Evolutionary conservation across 208 protist species (phyloP).

Genomic region (Giardia duodenalis): DNA sequence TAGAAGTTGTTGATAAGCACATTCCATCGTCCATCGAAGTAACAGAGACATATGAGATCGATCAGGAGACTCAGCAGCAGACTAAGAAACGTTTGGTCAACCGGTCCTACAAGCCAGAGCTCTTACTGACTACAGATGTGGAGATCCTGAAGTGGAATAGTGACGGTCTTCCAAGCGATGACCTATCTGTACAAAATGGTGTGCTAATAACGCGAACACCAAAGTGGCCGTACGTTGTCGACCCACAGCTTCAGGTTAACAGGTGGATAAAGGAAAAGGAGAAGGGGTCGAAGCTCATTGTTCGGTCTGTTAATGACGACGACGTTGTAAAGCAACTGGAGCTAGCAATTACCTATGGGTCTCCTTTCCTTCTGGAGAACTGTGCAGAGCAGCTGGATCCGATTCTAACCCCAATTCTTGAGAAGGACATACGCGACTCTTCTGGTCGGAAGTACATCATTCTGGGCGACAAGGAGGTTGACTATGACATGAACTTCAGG

Average conservation of each 20-base stretch:
- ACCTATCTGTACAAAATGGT: slow-evolving; percentile 90
- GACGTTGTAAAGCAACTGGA: slow-evolving; percentile 89
- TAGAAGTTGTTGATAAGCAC: slow-evolving; percentile 60
- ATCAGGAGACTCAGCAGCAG: not conserved
- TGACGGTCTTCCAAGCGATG: slow-evolving; percentile 85
- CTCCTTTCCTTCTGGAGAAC: slow-evolving; percentile 87
- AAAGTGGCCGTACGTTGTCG: slow-evolving; percentile 83
- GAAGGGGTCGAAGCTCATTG: slow-evolving; percentile 68
- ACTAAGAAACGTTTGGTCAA: not conserved
- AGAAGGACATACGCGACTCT: slow-evolving; percentile 75
- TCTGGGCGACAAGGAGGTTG: slow-evolving; percentile 73
- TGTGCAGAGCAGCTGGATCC: slow-evolving; percentile 95
- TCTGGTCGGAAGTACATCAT: slow-evolving; percentile 31
- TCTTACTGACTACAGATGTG: slow-evolving; percentile 78
- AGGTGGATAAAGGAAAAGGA: slow-evolving; percentile 92
- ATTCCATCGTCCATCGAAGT: slow-evolving; percentile 63
- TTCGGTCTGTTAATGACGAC: slow-evolving; percentile 74
- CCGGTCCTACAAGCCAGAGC: slow-evolving; percentile 61
- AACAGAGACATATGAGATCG: not conserved
- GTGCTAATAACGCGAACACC: slow-evolving; percentile 73
- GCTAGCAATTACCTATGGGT: slow-evolving; percentile 84
- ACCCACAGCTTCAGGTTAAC: slow-evolving; percentile 93
- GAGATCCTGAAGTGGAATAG: slow-evolving; percentile 81
- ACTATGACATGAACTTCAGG: slow-evolving; percentile 86
- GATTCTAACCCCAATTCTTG: slow-evolving; percentile 86